Percentiles rank a stretch among this genome's conserved stretches.
Conservation (phyloP, 192 early-diverging fungal genomes). For the Linnemannia hyalina region DNA sequence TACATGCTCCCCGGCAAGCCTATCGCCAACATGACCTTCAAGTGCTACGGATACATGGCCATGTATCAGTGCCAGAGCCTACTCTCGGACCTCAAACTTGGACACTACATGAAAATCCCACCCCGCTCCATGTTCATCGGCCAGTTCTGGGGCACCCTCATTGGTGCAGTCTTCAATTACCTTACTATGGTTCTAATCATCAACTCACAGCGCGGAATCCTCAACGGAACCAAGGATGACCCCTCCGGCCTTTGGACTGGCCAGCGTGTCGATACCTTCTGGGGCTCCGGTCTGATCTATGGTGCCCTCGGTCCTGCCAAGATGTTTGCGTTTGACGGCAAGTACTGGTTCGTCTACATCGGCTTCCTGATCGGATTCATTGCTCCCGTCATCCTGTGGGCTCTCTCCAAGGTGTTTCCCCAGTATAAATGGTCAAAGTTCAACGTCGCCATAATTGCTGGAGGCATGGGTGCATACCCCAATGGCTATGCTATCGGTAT, state of each 20-base stretch:
- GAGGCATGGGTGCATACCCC: slow-evolving; percentile 62
- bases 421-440: slow-evolving; percentile 54
- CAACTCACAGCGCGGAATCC: slow-evolving; percentile 32
- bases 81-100: slow-evolving; percentile 79
- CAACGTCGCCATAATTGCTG: slow-evolving; percentile 68
- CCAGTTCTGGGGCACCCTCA: slow-evolving; percentile 70
- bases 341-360: slow-evolving; percentile 51
- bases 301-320: slow-evolving; percentile 77
- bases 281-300: slow-evolving; percentile 74
- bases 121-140: slow-evolving; percentile 74
- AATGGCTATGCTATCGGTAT: slow-evolving; percentile 60
- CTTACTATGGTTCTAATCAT: slow-evolving; percentile 56
- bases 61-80: slow-evolving; percentile 78
- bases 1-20: slow-evolving; percentile 68
- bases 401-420: slow-evolving; percentile 54
- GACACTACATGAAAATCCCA: slow-evolving; percentile 81
- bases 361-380: slow-evolving; percentile 56
- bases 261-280: slow-evolving; percentile 67
- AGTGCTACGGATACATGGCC: slow-evolving; percentile 68
- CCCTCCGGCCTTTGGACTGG: slow-evolving; percentile 65
- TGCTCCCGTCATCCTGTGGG: slow-evolving; percentile 40
- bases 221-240: slow-evolving; percentile 44
- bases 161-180: slow-evolving; percentile 62
- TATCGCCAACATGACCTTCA: slow-evolving; percentile 70
- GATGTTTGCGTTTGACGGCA: slow-evolving; percentile 66